Conservation (phyloP, 2,329 filamentous ascomycete species). For the Penicillium sp. region DNA sequence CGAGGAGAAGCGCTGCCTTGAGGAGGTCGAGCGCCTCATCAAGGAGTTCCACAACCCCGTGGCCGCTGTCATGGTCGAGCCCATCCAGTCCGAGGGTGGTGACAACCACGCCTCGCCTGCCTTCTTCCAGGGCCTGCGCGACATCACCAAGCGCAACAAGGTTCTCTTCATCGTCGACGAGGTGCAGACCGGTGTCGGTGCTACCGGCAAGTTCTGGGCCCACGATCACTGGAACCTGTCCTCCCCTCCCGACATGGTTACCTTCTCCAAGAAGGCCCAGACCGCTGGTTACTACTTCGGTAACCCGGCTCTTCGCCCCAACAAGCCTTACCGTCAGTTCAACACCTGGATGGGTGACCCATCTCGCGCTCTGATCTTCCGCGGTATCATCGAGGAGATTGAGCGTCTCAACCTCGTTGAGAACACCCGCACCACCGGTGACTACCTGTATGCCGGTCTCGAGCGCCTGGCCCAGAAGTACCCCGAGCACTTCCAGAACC, state of each 20-base stretch:
- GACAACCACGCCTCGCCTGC: constrained; percentile 89
- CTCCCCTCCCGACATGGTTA: constrained; percentile 86
- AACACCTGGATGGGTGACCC: constrained; percentile 98
- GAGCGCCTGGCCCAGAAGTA: constrained; percentile 69
- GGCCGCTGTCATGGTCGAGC: constrained; percentile 82
- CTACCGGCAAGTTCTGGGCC: constrained; percentile 94
- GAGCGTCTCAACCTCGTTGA: constrained; percentile 69
- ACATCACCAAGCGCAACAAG: constrained; percentile 67
- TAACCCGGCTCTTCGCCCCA: constrained; percentile 76
- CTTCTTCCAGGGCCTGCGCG: constrained; percentile 85
- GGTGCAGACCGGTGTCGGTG: constrained; percentile 90
- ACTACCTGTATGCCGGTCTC: constrained; percentile 75
- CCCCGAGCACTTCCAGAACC: constrained; percentile 77
- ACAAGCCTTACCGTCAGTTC: constrained; percentile 94
- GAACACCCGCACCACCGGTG: constrained; percentile 75
- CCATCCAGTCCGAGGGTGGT: constrained; percentile 89
- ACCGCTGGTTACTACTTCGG: constrained; percentile 91
- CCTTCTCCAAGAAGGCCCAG: constrained; percentile 94
- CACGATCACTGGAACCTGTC: constrained; percentile 90
- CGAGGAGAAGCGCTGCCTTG: constrained; percentile 78
- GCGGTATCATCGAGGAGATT: constrained; percentile 81
- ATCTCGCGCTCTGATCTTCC: constrained; percentile 80
- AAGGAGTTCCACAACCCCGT: constrained; percentile 77
- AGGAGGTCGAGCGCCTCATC: constrained; percentile 82
- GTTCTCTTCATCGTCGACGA: constrained; percentile 91